Evolutionary conservation across 768 basidiomycete genomes (phyloP).

Genomic region (Termitomyces eurrhizus): DNA sequence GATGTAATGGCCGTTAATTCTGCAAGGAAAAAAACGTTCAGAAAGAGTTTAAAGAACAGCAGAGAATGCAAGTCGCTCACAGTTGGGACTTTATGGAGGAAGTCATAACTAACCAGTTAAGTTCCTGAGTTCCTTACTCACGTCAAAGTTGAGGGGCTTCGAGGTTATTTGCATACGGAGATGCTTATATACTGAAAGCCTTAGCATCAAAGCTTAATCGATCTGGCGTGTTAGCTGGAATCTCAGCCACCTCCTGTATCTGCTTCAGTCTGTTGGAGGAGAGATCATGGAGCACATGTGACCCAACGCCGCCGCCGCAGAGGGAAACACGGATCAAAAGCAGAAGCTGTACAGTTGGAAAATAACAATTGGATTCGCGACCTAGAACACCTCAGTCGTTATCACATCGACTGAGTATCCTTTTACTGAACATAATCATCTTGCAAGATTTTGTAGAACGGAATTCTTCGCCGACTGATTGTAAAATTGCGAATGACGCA

Average conservation of each 20-base stretch:
- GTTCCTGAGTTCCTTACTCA: background rate
- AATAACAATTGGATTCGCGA: no score
- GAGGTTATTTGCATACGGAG: background rate
- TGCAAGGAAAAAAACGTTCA: background rate
- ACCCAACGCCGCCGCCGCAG: no score
- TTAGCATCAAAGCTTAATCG: background rate
- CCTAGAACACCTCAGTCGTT: no score
- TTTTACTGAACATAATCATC: no score
- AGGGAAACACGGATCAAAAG: no score
- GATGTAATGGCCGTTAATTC: conserved; percentile 10
- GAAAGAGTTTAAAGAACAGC: background rate
- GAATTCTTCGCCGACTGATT: background rate
- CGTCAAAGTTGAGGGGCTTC: background rate
- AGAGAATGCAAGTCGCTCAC: conserved; percentile 1
- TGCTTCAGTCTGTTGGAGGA: no score
- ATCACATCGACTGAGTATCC: no score
- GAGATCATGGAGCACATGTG: no score
- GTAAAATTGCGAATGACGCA: no score
- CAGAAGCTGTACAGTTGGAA: no score
- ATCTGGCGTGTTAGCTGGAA: background rate
- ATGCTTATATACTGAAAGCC: background rate
- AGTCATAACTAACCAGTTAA: background rate
- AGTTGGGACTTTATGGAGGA: conserved; percentile 14
- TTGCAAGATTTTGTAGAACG: background rate
- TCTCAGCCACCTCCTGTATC: background rate